Conservation (phyloP, 2,329 filamentous ascomycete genomes). For the Hypoxylon sp. region DNA sequence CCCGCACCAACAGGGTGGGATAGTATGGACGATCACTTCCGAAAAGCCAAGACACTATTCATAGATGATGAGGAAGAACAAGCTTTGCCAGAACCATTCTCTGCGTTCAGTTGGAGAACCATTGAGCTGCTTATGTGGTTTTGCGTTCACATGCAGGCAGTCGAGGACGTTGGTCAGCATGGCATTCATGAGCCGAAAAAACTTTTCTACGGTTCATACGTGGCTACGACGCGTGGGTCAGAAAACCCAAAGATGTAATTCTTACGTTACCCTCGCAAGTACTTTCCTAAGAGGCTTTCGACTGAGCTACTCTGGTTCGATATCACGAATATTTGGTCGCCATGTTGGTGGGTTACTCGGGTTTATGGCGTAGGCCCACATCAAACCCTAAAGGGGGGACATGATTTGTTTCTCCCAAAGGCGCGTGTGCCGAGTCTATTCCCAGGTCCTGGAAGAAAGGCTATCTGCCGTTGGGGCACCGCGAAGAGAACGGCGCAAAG, state of each 20-base stretch:
- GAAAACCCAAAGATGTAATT: not conserved
- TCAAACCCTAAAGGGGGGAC: not conserved
- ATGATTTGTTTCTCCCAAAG: slow-evolving; percentile 1
- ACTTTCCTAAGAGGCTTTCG: slow-evolving; percentile 1
- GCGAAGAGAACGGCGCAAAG: not conserved
- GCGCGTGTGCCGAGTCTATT: slow-evolving; percentile 4
- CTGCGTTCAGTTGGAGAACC: not conserved
- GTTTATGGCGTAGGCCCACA: not conserved
- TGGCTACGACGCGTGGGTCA: not conserved
- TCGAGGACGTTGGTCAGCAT: not conserved
- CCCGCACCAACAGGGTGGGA: not conserved
- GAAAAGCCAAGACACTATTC: not conserved
- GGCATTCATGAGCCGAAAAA: not conserved
- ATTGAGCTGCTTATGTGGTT: not conserved
- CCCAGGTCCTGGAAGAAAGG: not conserved
- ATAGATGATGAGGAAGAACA: not conserved
- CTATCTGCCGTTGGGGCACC: not conserved
- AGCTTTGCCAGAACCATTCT: not conserved
- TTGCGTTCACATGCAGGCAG: not conserved
- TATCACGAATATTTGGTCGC: slow-evolving; percentile 1
- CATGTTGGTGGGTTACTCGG: not conserved
- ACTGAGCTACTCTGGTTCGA: not conserved
- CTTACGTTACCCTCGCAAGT: slow-evolving; percentile 1
- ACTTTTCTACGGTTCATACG: not conserved
- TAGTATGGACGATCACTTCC: slow-evolving; percentile 4